A percentile compares a stretch with the other conserved stretches of the same genome.
These are phyloP conservation scores for Magnaporthiopsis poae DNA, from an alignment of 2,329 filamentous ascomycete species.

Conservation along the genomic window DNA sequence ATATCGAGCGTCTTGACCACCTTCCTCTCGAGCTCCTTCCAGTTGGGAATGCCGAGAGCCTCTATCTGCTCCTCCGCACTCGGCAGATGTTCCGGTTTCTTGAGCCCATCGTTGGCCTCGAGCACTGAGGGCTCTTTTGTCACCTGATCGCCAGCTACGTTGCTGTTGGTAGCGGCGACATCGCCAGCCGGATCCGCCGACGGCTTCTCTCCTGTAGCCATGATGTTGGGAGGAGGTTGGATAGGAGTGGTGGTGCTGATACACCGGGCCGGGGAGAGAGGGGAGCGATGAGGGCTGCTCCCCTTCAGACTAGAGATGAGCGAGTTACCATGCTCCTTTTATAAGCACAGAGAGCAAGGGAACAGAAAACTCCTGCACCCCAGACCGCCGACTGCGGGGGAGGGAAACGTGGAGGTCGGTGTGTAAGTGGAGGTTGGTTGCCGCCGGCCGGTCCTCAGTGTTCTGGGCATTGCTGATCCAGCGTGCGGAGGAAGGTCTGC, in stretches of 20 bases:
- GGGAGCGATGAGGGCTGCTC: neutral
- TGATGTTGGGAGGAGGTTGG: neutral
- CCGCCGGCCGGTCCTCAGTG: neutral
- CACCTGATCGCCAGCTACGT: neutral
- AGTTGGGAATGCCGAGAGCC: slow-evolving; percentile 3
- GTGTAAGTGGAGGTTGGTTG: neutral
- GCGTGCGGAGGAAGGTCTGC: neutral
- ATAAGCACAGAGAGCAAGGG: neutral
- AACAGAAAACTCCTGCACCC: neutral
- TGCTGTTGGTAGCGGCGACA: neutral
- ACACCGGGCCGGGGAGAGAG: neutral
- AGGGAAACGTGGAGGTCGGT: neutral
- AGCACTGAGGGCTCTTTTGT: neutral
- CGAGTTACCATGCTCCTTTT: neutral
- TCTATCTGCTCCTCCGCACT: slow-evolving; percentile 1
- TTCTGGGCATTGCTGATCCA: neutral
- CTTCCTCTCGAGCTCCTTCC: neutral
- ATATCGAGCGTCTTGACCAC: slow-evolving; percentile 1
- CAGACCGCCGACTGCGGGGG: neutral
- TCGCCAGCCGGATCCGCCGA: neutral
- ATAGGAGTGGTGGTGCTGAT: neutral
- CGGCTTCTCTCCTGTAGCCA: neutral
- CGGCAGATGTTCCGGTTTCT: neutral
- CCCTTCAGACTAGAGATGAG: neutral
- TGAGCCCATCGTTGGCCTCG: slow-evolving; percentile 1